Evolutionary conservation across 2,329 filamentous ascomycete genomes (phyloP).

Genomic region (Albophoma yamanashiensis): DNA sequence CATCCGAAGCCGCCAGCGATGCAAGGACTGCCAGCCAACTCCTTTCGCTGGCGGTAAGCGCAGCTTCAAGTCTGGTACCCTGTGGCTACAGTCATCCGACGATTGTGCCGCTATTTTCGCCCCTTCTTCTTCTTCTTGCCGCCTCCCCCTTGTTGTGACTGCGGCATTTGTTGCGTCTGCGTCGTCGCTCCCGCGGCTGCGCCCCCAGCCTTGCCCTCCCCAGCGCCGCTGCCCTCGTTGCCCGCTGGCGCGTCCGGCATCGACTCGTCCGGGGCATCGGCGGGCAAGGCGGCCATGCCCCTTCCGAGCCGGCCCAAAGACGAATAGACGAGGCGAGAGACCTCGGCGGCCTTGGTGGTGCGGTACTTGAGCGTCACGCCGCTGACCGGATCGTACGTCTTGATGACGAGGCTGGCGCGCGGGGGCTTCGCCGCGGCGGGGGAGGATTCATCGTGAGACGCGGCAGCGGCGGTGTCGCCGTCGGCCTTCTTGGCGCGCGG

Average conservation of each 20-base stretch:
- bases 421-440: slow-evolving; percentile 33
- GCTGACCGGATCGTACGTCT: slow-evolving; percentile 76
- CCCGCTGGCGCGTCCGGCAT: slow-evolving; percentile 28
- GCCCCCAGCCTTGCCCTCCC: slow-evolving; percentile 19
- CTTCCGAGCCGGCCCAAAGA: slow-evolving; percentile 67
- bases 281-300: slow-evolving; percentile 48
- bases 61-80: not conserved
- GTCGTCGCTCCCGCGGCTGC: slow-evolving; percentile 11
- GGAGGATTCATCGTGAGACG: slow-evolving; percentile 9
- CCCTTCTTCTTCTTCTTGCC: slow-evolving; percentile 63
- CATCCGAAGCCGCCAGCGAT: not conserved
- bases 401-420: slow-evolving; percentile 66
- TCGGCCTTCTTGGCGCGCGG: slow-evolving; percentile 13
- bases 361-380: slow-evolving; percentile 83
- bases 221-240: slow-evolving; percentile 1
- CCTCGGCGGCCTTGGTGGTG: slow-evolving; percentile 85
- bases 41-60: not conserved
- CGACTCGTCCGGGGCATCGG: slow-evolving; percentile 26
- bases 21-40: not conserved
- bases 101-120: slow-evolving; percentile 40
- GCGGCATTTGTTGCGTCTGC: slow-evolving; percentile 13
- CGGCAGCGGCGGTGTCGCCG: slow-evolving; percentile 15
- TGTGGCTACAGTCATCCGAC: not conserved
- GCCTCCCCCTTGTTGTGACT: slow-evolving; percentile 18
- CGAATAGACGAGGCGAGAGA: slow-evolving; percentile 63